Conservation (phyloP, 1,284 basidiomycete species). For the Boletus nobilissimus region DNA sequence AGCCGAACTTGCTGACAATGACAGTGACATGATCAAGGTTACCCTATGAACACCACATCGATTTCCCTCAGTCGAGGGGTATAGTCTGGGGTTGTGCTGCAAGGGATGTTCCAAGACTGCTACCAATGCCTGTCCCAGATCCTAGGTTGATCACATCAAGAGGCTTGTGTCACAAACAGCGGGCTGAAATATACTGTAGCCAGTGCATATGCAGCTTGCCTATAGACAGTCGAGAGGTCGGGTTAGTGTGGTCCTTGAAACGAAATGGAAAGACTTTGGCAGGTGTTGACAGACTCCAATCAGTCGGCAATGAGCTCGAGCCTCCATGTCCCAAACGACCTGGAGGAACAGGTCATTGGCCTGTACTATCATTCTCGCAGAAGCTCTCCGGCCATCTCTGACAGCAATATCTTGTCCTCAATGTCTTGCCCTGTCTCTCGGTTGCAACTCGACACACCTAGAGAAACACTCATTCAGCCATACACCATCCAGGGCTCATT, state of each 20-base stretch:
- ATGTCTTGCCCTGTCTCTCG: slow-evolving; percentile 36
- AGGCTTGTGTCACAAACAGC: slow-evolving; percentile 51
- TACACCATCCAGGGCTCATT: slow-evolving; percentile 17
- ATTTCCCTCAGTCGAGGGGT: slow-evolving; percentile 7
- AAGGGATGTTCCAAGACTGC: too few relatives aligned
- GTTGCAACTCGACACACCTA: slow-evolving; percentile 11
- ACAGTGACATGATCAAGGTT: slow-evolving; percentile 52
- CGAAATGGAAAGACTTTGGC: slow-evolving; percentile 43
- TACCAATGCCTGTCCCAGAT: slow-evolving; percentile 75
- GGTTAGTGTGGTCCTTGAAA: slow-evolving; percentile 6
- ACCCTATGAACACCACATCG: slow-evolving; percentile 62
- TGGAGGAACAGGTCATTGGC: slow-evolving; percentile 48
- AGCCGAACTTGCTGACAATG: slow-evolving; percentile 55
- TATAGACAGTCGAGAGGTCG: slow-evolving; percentile 40
- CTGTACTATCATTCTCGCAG: slow-evolving; percentile 41
- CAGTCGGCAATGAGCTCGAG: slow-evolving; percentile 23
- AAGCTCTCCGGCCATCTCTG: slow-evolving; percentile 41
- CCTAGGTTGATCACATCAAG: slow-evolving; percentile 68
- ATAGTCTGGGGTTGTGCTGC: slow-evolving; percentile 57
- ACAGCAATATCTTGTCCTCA: slow-evolving; percentile 38
- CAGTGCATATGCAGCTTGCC: slow-evolving; percentile 80
- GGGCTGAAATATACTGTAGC: slow-evolving; percentile 64
- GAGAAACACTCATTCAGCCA: background rate
- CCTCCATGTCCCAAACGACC: slow-evolving; percentile 22
- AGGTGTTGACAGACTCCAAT: background rate